These are phyloP conservation scores for Parachaetomium inaequale DNA, from an alignment of 495 filamentous ascomycete genomes.

Conservation along the genomic window DNA sequence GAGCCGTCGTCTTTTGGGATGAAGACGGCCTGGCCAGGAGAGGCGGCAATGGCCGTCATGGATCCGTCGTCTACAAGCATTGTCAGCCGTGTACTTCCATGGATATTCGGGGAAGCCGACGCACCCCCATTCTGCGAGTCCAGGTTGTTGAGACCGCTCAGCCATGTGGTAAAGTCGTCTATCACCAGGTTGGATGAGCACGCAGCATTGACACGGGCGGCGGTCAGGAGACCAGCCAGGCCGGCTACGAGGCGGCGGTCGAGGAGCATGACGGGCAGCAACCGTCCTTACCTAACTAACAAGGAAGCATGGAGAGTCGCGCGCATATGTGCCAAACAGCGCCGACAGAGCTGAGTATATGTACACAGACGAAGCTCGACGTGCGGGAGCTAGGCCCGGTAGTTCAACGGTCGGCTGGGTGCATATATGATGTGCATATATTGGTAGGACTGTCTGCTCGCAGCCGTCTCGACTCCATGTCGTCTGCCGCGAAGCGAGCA, in stretches of 20 bases:
- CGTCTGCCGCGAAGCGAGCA: neutral
- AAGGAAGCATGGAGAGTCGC: neutral
- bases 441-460: neutral
- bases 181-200: constrained; percentile 52
- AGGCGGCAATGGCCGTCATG: constrained; percentile 49
- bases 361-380: neutral
- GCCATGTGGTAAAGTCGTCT: constrained; percentile 56
- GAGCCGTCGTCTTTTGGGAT: constrained; percentile 44
- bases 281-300: neutral
- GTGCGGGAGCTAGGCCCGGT: neutral
- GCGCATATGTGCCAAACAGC: neutral
- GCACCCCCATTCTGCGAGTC: constrained; percentile 47
- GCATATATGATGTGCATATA: constrained; percentile 4
- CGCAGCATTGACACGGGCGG: constrained; percentile 28
- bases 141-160: constrained; percentile 48
- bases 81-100: neutral
- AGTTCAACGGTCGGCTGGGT: neutral
- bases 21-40: constrained; percentile 49
- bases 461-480: no score
- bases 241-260: constrained; percentile 26
- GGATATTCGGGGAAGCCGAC: neutral
- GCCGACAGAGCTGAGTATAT: neutral
- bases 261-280: constrained; percentile 24
- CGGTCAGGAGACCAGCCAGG: constrained; percentile 27
- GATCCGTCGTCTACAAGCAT: constrained; percentile 51